A percentile compares a stretch with the other conserved stretches of the same genome.
phyloP scores from a whole-genome alignment of 257 asterid species.

The Solanum medicagineum region DNA sequence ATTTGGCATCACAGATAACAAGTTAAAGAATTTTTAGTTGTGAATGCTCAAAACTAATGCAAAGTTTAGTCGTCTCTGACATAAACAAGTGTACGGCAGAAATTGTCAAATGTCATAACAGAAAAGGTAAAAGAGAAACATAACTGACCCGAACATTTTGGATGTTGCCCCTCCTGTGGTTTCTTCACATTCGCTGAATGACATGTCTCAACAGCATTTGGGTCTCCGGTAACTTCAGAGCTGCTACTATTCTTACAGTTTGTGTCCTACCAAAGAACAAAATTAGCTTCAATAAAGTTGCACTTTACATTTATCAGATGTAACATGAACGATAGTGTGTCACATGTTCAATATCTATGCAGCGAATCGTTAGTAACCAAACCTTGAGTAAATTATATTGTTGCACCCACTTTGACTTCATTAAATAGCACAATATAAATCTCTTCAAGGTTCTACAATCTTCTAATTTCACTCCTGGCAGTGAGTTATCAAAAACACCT shows the following conservation, averaged over 20 bases:
- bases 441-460: conserved; percentile 49
- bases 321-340: not conserved
- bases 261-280: conserved; percentile 25
- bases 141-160: conserved; percentile 36
- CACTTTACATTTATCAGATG: not conserved
- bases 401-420: conserved; percentile 62
- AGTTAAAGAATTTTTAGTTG: not conserved
- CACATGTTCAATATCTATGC: not conserved
- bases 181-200: conserved; percentile 24
- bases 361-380: not conserved
- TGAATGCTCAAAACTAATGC: not conserved
- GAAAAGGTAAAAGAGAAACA: not conserved
- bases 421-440: conserved; percentile 30
- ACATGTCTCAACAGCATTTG: conserved; percentile 11
- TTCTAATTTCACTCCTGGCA: conserved; percentile 36
- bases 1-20: not conserved
- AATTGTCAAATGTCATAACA: not conserved
- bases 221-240: conserved; percentile 26
- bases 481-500: conserved; percentile 57
- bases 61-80: not conserved
- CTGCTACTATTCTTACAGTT: conserved; percentile 23
- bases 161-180: conserved; percentile 34
- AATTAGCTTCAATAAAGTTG: not conserved
- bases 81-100: not conserved
- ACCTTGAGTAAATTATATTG: conserved; percentile 49